These are phyloP conservation scores for Sporisorium exsertum DNA, from an alignment of 1,284 basidiomycete species.

Conservation along the genomic window DNA sequence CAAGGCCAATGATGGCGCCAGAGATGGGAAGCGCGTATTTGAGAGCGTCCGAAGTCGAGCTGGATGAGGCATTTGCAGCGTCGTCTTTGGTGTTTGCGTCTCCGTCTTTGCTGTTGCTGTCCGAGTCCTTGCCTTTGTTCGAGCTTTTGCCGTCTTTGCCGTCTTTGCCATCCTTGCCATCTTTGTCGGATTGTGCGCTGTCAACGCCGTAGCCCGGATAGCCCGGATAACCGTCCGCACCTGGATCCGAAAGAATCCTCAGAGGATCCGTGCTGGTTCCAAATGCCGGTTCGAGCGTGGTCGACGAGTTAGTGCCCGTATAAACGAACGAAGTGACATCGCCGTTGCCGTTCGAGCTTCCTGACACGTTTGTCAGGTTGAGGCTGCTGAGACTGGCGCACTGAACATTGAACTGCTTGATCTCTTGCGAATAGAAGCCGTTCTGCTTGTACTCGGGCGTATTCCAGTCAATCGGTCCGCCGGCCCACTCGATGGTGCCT, in stretches of 20 bases:
- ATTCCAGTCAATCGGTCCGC: conserved; percentile 57
- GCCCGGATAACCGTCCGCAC: conserved; percentile 31
- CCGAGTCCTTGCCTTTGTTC: conserved; percentile 6
- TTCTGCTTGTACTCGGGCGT: conserved; percentile 46
- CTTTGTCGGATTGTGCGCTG: conserved; percentile 11
- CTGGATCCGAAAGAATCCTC: conserved; percentile 29
- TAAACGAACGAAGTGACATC: conserved; percentile 60
- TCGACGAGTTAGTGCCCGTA: conserved; percentile 47
- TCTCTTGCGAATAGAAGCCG: conserved; percentile 64
- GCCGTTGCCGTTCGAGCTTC: conserved; percentile 16
- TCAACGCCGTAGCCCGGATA: conserved; percentile 29
- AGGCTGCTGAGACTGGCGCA: conserved; percentile 41
- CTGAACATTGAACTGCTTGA: conserved; percentile 49
- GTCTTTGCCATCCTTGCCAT: conserved; percentile 25
- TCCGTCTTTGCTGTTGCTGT: conserved; percentile 3
- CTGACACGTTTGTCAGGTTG: conserved; percentile 22
- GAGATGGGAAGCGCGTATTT: conserved; percentile 48
- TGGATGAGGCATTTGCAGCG: conserved; percentile 2
- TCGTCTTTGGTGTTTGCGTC: conserved; percentile 11
- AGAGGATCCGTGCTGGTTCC: conserved; percentile 26
- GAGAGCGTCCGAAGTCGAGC: conserved; percentile 14
- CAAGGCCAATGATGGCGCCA: conserved; percentile 33
- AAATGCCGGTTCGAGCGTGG: conserved; percentile 46
- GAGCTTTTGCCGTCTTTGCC: conserved; percentile 34
- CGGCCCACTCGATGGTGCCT: conserved; percentile 58